Base-by-base conservation (phyloP, 2,329 filamentous ascomycete genomes). In the Epichloe festucae region DNA sequence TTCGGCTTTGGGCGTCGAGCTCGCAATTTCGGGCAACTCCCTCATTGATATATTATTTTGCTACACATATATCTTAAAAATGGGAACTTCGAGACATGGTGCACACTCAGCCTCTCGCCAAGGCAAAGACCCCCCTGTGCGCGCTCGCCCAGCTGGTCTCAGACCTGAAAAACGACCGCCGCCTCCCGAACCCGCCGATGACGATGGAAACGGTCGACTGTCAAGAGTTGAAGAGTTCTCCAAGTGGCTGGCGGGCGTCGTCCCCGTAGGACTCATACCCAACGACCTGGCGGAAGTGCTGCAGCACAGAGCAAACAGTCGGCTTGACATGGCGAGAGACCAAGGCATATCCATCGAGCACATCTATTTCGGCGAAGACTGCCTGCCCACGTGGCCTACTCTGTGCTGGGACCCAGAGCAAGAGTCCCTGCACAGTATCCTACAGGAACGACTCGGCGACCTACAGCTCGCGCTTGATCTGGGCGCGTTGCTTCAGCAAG, bases 301-400 rank as follows among this genome's bases (percentile, higher is more conserved):
- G 8, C 52, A 57, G n/a, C 53, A 47, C 11, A 51, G 54, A 4
- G 58, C 59, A 0, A 64, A 62, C 19, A n/a, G 23, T 0, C 60
- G 59, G 14, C 55, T 68, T 0, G 50, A 57, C 1, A 36, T 54
- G 17, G 66, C 65, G 2, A 53, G 50, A 10, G 14, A 17, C 1
- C 50, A 53, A 0, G 57, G 57, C 3, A 21, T 58, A 1, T 2
- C 10, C 1, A 47, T 66, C 0, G 31, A 41, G 1, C 55, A 60
- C 0, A 50, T 68, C 5, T 48, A 36, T 27, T 58, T 67, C 3
- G 63, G 58, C 2, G 49, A 57, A 0, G 60, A 67, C 27, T 66
- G 66, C 5, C 55, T 67, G 2, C 62, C 63, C 0, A 53, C 56
- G 3, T 68, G 65, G 66, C 23, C 53, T 1, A 52, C 48, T 6